phyloP scores from a whole-genome alignment of 768 basidiomycete genomes.

The Amanita fuliginea region DNA sequence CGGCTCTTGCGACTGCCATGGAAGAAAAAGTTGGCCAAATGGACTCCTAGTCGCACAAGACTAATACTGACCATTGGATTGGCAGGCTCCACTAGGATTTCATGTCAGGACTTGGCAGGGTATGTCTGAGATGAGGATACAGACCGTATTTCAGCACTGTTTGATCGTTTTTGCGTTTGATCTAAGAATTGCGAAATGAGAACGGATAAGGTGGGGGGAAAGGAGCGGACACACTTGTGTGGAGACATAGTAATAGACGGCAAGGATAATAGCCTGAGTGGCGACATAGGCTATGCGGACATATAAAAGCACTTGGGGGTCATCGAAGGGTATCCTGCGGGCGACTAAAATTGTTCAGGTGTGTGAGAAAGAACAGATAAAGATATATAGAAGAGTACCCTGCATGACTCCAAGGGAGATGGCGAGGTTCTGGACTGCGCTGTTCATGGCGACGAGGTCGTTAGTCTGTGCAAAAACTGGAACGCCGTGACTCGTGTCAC shows the following conservation, averaged over 20 bases:
- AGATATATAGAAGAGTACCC: constrained; percentile 26
- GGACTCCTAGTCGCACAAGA: background rate
- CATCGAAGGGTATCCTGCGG: constrained; percentile 82
- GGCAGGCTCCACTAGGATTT: constrained; percentile 56
- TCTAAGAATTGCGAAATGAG: constrained; percentile 28
- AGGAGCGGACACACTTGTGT: constrained; percentile 40
- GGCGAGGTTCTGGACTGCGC: constrained; percentile 70
- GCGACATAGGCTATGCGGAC: constrained; percentile 78
- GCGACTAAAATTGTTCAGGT: constrained; percentile 45
- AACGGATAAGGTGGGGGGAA: background rate
- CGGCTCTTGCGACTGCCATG: constrained; percentile 43
- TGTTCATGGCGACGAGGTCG: constrained; percentile 43
- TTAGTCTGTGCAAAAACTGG: background rate
- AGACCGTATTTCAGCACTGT: constrained; percentile 91
- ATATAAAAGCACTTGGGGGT: constrained; percentile 71
- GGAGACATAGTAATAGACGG: constrained; percentile 72
- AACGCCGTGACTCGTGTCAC: constrained; percentile 2
- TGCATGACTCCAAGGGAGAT: constrained; percentile 95
- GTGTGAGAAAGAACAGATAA: background rate
- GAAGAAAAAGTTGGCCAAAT: background rate
- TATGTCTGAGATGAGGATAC: constrained; percentile 15
- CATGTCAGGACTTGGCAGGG: constrained; percentile 6
- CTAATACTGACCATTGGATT: constrained; percentile 57
- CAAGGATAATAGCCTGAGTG: constrained; percentile 62
- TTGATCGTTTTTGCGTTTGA: constrained; percentile 92